Evolutionary conservation across 768 basidiomycete species (phyloP), one percentile per base, ranked within the genome.

Genomic region (Tricholoma saponaceum): DNA sequence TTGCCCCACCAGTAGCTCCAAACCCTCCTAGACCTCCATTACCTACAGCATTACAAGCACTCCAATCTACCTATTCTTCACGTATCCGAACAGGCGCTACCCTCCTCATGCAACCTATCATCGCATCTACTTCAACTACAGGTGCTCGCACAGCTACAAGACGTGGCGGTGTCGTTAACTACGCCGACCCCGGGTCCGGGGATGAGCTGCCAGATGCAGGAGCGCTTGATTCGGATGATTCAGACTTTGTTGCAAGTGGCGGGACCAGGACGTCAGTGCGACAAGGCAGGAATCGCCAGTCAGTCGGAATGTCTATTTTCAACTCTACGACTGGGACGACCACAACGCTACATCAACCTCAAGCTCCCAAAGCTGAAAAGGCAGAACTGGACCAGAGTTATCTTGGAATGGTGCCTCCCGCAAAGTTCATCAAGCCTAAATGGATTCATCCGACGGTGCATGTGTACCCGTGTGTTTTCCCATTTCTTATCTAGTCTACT

Each of bases 81-180:
- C 83, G 96, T n/a, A 75, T 98, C 52, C 86, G 90, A 23, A 95
- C 96, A 0, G 97, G 97, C 14, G 81, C 89, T 3, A 89, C 92
- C 0, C 83, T 94, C 5, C 84, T 99, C 62, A 81, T 98, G 72
- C 97, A 99, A 66, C 97, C 97, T 18, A 83, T 92, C 64, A 60
- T 79, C 49, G 64, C 74, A 4, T 61, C 75, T n/a, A 62, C 80
- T 7, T 66, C 83, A 1, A 62, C 77, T 7, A 70, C 72, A 3
- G 64, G 66, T 30, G 67, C 71, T 1, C 76, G 83, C n/a, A 68
- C 78, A 0, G 71, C 81, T 2, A 80, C 78, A 39, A 79, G 89
- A 51, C 80, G 87, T 18, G 84, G 85, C 18, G 83, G 82, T n/a
- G 77, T 83, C 52, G 79, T 95, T 61, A 95, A 94, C 73, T 95